phyloP scores from a whole-genome alignment of 352 stramenopile genomes.

The Thraustotheca clavata region DNA sequence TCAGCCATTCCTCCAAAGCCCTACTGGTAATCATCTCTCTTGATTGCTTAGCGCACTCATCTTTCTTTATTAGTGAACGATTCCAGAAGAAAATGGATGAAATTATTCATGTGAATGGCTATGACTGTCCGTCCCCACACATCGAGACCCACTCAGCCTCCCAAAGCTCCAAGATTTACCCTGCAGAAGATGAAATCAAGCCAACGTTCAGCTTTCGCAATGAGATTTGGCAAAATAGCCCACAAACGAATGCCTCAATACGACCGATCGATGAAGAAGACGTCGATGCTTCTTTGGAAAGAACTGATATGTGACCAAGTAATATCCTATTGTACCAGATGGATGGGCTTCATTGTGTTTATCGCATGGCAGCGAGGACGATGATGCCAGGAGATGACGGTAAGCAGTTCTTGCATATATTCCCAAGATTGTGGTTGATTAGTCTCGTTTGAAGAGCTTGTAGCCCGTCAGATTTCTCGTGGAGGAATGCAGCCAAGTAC shows the following conservation, averaged over 20 bases:
- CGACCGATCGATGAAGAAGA: not conserved
- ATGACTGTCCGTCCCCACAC: constrained; percentile 23
- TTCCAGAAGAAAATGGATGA: constrained; percentile 69
- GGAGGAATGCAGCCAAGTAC: not conserved
- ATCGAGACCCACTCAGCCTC: not conserved
- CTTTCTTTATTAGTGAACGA: constrained; percentile 23
- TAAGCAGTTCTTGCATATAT: not conserved
- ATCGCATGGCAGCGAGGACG: too few species aligned
- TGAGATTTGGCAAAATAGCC: not conserved
- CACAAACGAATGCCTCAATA: not conserved
- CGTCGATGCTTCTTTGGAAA: not conserved
- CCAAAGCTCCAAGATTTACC: not conserved
- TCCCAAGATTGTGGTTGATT: not conserved
- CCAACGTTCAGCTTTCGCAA: constrained; percentile 18
- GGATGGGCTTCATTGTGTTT: too few species aligned
- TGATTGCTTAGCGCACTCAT: not conserved
- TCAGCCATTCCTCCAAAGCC: constrained; percentile 58
- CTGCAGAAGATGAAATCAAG: not conserved
- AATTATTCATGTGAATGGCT: constrained; percentile 57
- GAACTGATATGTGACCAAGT: too few species aligned
- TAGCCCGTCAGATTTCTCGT: not conserved
- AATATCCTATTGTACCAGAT: too few species aligned
- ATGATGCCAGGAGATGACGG: constrained; percentile 13
- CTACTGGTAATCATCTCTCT: constrained; percentile 31
- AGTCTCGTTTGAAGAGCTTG: constrained; percentile 18